Base-by-base conservation (phyloP, 352 stramenopile genomes). In the Peronosclerospora sorghi region DNA sequence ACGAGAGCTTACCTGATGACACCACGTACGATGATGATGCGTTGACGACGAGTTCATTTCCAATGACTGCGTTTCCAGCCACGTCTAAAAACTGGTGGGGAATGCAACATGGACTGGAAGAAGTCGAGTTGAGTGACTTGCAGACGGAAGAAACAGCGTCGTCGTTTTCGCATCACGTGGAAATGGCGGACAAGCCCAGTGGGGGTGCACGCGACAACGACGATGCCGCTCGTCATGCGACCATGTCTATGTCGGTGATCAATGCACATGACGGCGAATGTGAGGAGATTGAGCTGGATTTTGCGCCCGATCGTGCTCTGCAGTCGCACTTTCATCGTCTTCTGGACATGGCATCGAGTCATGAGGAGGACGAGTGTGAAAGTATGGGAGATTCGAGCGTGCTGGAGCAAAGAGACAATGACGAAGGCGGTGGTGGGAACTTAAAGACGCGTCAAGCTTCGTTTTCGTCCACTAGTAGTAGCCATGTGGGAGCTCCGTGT, bases 261-360 rank as follows among this genome's bases (percentile, higher is more conserved):
- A 69, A 79, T 32, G 65, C 57, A 12, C 76, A 71, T 12, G 73
- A 73, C 19, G 73, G 85, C 19, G 54, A 84, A 52, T 72, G 65
- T 10, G 84, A 75, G 12, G 81, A 94, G 45, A 62, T 94, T 15
- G 73, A 91, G 46, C 55, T 94, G 2, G 81, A 91, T n/a, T 89
- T 94, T 46, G 45, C 55, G 8, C 54, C 90, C 13, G 77, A 90
- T 38, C 48, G 50, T 2, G 77, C 90, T 24, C 65, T 94, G 35
- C 79, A 88, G 54, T 72, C 62, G 0, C 66, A 67, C 27, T 83
- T 94, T 35, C 68, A 89, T 20, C 67, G 45, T 1, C 35, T 94
- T n/a, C 59, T 94, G 41, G 69, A 88, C 15, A 51, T 82, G 20
- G 64, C 80, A 23, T 73, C 67, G 5, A 78, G 42, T 28, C 66